These are phyloP conservation scores for Debaryomyces prosopidis DNA, from an alignment of 805 yeast genomes.

Conservation along the genomic window DNA sequence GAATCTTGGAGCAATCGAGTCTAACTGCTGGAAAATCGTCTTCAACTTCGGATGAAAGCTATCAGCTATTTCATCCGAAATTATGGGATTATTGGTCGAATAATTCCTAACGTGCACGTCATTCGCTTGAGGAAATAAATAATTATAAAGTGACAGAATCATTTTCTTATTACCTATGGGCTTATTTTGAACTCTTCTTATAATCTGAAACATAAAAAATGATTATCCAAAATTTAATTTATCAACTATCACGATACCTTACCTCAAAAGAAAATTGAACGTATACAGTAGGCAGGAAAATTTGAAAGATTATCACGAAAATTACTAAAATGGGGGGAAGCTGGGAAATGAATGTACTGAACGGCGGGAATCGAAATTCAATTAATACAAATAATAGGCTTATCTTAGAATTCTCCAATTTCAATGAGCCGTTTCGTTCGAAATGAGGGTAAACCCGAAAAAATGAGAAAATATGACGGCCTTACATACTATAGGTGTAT, in stretches of 20 bases:
- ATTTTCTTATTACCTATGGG: conserved; percentile 9
- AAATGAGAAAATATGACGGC: too few relatives aligned
- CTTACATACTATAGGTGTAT: too few relatives aligned
- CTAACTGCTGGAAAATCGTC: conserved; percentile 52
- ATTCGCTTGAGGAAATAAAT: conserved; percentile 15
- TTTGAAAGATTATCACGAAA: too few relatives aligned
- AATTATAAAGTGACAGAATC: conserved; percentile 28
- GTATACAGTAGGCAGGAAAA: too few relatives aligned
- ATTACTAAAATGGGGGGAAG: too few relatives aligned
- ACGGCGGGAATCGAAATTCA: too few relatives aligned
- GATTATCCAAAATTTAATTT: background rate
- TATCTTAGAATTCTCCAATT: too few relatives aligned
- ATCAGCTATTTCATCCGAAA: conserved; percentile 17
- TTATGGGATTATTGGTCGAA: conserved; percentile 29
- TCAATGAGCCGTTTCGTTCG: too few relatives aligned
- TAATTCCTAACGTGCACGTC: conserved; percentile 11
- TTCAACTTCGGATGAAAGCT: conserved; percentile 46
- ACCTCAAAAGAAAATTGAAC: too few relatives aligned
- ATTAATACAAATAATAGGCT: too few relatives aligned
- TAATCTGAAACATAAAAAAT: background rate
- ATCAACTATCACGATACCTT: background rate
- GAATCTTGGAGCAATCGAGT: conserved; percentile 68
- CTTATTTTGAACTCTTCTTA: background rate
- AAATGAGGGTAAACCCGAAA: too few relatives aligned
- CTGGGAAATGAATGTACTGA: too few relatives aligned